These are phyloP conservation scores for Heliocybe sulcata DNA, from an alignment of 1,284 basidiomycete species.

Conservation along the genomic window DNA sequence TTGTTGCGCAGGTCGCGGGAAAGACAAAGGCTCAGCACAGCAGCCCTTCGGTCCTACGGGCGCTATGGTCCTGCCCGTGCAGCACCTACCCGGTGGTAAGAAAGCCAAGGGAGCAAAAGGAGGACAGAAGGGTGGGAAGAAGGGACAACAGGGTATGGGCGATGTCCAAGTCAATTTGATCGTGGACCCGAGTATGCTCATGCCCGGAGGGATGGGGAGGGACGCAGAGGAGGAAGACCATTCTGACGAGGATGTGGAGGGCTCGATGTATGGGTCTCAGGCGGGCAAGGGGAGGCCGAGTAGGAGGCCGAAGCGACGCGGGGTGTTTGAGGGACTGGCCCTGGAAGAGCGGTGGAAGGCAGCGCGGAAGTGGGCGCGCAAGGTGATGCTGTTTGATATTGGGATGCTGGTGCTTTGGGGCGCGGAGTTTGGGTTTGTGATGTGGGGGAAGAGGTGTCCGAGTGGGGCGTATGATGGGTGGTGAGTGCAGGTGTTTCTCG, in stretches of 20 bases:
- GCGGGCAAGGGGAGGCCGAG: slow-evolving; percentile 11
- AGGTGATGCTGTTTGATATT: slow-evolving; percentile 41
- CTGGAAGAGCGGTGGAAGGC: slow-evolving; percentile 57
- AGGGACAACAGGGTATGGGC: slow-evolving; percentile 26
- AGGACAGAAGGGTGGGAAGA: slow-evolving; percentile 21
- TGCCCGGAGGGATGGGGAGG: slow-evolving; percentile 18
- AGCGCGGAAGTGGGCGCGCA: slow-evolving; percentile 47
- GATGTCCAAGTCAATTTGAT: slow-evolving; percentile 67
- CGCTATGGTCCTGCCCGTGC: slow-evolving; percentile 62
- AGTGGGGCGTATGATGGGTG: slow-evolving; percentile 54
- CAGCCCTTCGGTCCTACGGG: slow-evolving; percentile 29
- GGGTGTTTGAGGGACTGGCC: slow-evolving; percentile 51
- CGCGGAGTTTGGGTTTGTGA: slow-evolving; percentile 47
- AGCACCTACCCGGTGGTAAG: slow-evolving; percentile 31
- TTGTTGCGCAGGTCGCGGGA: slow-evolving; percentile 31
- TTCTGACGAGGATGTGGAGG: slow-evolving; percentile 12
- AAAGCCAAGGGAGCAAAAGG: slow-evolving; percentile 29
- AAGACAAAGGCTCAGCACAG: slow-evolving; percentile 16
- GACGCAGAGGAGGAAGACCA: slow-evolving; percentile 26
- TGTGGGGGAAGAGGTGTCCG: slow-evolving; percentile 56
- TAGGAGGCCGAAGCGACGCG: slow-evolving; percentile 28
- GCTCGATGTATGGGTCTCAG: slow-evolving; percentile 4
- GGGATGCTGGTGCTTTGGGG: slow-evolving; percentile 49
- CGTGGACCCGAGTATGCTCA: slow-evolving; percentile 55
- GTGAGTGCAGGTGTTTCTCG: slow-evolving; percentile 29